These are phyloP conservation scores for Hyaloscypha variabilis DNA, from an alignment of 495 filamentous ascomycete species.

Conservation along the genomic window DNA sequence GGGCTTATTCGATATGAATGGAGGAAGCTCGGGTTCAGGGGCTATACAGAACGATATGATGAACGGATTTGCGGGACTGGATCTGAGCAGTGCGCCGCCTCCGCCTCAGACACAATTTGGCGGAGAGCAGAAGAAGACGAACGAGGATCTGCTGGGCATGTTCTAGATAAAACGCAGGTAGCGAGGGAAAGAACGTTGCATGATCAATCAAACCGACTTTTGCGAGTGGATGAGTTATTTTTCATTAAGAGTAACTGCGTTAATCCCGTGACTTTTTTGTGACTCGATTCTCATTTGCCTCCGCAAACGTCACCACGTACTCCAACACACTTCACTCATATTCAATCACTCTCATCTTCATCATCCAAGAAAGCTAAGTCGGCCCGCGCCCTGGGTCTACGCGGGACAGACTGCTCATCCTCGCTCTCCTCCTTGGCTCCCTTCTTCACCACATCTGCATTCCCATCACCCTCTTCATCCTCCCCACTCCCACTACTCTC, in stretches of 20 bases:
- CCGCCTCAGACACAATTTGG: slow-evolving; percentile 55
- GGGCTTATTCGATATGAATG: slow-evolving; percentile 68
- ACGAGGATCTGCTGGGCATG: slow-evolving; percentile 88
- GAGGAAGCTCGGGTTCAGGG: slow-evolving; percentile 1
- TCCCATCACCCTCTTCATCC: slow-evolving; percentile 33
- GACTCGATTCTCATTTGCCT: not conserved
- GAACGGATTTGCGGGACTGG: slow-evolving; percentile 82
- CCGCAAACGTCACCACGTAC: not conserved
- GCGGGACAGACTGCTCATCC: slow-evolving; percentile 6
- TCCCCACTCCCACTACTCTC: slow-evolving; percentile 38
- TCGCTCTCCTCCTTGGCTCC: slow-evolving; percentile 26
- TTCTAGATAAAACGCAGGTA: slow-evolving; percentile 55
- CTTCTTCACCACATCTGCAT: slow-evolving; percentile 35
- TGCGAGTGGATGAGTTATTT: no score
- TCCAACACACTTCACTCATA: slow-evolving; percentile 2
- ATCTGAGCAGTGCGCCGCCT: slow-evolving; percentile 60
- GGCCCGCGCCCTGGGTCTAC: slow-evolving; percentile 26
- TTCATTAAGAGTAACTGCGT: not conserved
- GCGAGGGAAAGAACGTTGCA: not conserved
- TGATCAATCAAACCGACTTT: not conserved
- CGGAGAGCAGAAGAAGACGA: slow-evolving; percentile 59
- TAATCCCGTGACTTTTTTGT: not conserved
- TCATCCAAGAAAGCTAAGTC: slow-evolving; percentile 32
- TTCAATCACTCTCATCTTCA: slow-evolving; percentile 25
- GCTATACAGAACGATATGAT: slow-evolving; percentile 63